Conservation (phyloP, 805 yeast genomes). For the Myxozyma kluyveri region DNA sequence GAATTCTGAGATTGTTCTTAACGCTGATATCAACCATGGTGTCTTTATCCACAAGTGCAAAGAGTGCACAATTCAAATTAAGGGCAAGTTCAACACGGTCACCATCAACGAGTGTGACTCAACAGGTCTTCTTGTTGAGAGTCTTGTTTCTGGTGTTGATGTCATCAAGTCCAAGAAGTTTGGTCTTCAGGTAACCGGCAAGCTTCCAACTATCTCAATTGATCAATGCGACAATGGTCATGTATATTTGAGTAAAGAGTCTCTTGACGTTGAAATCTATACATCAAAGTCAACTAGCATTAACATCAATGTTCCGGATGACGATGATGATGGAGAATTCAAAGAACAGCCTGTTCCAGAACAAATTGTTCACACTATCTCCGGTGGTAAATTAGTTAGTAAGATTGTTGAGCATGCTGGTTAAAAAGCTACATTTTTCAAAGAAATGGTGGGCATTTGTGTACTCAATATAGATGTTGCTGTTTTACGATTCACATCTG, state of each 20-base stretch:
- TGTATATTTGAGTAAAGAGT: constrained; percentile 68
- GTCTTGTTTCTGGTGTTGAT: constrained; percentile 83
- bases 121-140: constrained; percentile 76
- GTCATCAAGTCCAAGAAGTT: constrained; percentile 75
- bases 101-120: constrained; percentile 70
- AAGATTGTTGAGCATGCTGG: constrained; percentile 82
- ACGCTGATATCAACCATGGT: constrained; percentile 82
- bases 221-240: constrained; percentile 88
- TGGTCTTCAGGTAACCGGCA: constrained; percentile 82
- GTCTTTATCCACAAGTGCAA: constrained; percentile 81
- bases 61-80: constrained; percentile 71
- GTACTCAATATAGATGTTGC: too few species aligned
- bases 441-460: too few species aligned
- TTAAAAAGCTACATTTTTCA: too few species aligned
- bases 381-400: constrained; percentile 58
- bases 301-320: constrained; percentile 77
- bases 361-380: constrained; percentile 74
- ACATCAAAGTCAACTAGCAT: constrained; percentile 82
- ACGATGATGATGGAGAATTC: constrained; percentile 66
- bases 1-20: constrained; percentile 62
- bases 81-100: constrained; percentile 89
- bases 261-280: constrained; percentile 73
- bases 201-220: constrained; percentile 75
- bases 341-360: constrained; percentile 86
- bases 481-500: too few species aligned